Conservation (phyloP, 148 eudicot genomes). For the Talinum fruticosum region DNA sequence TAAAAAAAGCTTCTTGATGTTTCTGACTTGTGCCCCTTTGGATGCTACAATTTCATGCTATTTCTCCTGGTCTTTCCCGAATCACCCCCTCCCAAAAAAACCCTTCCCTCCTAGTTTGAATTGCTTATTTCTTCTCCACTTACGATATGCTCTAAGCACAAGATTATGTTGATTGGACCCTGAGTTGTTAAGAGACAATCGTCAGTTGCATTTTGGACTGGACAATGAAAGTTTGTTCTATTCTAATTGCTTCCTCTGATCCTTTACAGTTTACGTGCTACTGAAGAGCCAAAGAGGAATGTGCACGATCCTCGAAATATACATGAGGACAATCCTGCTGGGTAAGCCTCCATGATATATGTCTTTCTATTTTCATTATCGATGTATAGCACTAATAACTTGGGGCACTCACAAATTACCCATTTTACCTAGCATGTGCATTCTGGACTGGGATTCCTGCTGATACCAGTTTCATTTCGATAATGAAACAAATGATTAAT, state of each 20-base stretch:
- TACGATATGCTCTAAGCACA: no score
- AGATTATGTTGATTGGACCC: background rate
- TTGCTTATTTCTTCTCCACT: no score
- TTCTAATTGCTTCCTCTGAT: background rate
- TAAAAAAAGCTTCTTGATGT: background rate
- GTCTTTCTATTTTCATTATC: no score
- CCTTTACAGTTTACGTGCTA: conserved; percentile 11
- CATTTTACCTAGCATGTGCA: background rate
- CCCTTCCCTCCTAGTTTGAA: no score
- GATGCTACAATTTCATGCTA: background rate
- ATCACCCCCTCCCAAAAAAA: background rate
- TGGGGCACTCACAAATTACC: background rate
- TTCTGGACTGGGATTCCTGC: background rate
- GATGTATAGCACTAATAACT: background rate
- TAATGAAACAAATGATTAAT: background rate
- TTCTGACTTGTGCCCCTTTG: background rate
- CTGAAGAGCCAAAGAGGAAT: conserved; percentile 22
- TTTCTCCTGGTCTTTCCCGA: no score
- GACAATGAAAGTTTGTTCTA: background rate
- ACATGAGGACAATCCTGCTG: conserved; percentile 12
- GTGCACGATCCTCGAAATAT: conserved; percentile 13
- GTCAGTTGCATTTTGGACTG: background rate
- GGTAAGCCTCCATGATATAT: conserved; percentile 18
- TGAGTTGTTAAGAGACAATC: background rate
- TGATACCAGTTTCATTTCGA: background rate